These are phyloP conservation scores for Sporothrix dimorphospora DNA, from an alignment of 2,329 filamentous ascomycete genomes.

Conservation along the genomic window DNA sequence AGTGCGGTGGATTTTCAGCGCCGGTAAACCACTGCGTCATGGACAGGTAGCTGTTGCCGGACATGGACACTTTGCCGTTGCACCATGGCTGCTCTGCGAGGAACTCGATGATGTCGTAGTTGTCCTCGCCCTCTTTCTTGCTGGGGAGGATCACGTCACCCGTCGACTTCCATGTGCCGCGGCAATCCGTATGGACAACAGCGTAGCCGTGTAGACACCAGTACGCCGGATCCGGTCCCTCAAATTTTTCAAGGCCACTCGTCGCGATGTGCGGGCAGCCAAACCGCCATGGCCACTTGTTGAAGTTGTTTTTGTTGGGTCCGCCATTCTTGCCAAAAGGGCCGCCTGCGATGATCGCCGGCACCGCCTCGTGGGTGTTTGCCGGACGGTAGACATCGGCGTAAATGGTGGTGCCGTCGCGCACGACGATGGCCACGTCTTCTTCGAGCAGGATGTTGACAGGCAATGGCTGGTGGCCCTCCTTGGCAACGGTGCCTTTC, in stretches of 20 bases:
- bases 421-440: no score
- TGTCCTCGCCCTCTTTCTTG: background rate
- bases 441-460: no score
- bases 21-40: background rate
- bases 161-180: background rate
- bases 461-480: no score
- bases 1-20: background rate
- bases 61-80: background rate
- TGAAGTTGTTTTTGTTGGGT: background rate
- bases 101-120: background rate
- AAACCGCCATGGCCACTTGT: background rate
- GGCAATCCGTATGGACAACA: background rate
- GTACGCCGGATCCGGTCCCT: background rate
- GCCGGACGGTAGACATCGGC: no score
- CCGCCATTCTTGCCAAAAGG: background rate
- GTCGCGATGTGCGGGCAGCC: background rate
- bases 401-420: no score
- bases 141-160: background rate
- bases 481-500: no score
- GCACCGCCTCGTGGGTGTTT: no score
- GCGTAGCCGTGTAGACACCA: background rate
- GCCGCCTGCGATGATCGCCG: no score
- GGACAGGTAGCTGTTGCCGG: background rate
- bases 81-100: background rate
- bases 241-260: background rate